These are phyloP conservation scores for Aspergillus sp. DNA, from an alignment of 2,329 filamentous ascomycete species.

Conservation along the genomic window DNA sequence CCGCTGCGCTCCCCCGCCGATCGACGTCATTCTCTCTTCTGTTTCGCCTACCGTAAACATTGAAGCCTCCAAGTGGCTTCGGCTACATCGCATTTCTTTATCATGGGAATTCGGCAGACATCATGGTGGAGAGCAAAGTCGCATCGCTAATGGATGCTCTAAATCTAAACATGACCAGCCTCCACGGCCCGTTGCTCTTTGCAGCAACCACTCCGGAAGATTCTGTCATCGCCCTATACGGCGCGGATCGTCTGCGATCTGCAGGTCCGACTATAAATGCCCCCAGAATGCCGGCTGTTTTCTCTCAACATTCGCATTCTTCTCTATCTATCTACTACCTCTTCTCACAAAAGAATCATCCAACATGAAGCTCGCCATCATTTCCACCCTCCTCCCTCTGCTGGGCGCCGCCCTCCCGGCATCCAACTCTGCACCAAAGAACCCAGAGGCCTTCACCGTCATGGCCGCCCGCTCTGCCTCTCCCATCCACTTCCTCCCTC, in stretches of 20 bases:
- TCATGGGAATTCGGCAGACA: background rate
- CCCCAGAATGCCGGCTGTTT: background rate
- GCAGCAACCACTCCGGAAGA: background rate
- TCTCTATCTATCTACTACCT: background rate
- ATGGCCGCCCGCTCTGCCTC: constrained; percentile 48
- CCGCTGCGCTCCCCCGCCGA: background rate
- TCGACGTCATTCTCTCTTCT: constrained; percentile 4
- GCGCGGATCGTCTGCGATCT: constrained; percentile 18
- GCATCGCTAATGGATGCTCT: background rate
- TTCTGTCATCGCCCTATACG: background rate
- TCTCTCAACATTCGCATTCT: background rate
- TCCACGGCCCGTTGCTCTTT: background rate
- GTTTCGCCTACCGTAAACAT: background rate
- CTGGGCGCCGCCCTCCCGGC: constrained; percentile 28
- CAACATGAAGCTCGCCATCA: constrained; percentile 28
- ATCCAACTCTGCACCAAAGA: background rate
- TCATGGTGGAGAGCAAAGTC: background rate
- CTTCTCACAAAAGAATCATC: background rate
- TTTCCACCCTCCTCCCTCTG: constrained; percentile 24
- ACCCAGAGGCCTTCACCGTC: constrained; percentile 39
- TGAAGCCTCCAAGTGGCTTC: background rate
- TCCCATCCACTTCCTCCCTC: constrained; percentile 48
- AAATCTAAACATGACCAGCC: background rate
- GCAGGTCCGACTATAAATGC: constrained; percentile 1
- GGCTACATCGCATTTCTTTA: background rate